phyloP scores from a whole-genome alignment of 345 rosid genomes.

The Heritiera fomes region DNA sequence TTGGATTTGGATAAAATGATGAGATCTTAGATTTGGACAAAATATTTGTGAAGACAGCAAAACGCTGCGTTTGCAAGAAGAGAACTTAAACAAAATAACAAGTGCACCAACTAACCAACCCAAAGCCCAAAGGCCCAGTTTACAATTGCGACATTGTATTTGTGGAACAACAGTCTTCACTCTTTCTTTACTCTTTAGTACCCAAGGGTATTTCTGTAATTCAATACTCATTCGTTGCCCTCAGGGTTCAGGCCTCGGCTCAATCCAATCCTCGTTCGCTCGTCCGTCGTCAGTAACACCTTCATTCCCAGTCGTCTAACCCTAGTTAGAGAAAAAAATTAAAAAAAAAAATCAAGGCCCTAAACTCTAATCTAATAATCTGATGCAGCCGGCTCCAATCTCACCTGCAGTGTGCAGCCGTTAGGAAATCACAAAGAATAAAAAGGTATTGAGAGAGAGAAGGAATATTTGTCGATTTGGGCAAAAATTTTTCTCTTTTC shows the following conservation, averaged over 20 bases:
- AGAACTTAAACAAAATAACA: background rate
- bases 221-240: background rate
- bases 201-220: conserved; percentile 21
- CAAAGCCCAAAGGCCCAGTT: background rate
- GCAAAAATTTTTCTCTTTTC: no score
- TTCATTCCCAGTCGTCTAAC: conserved; percentile 14
- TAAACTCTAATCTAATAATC: background rate
- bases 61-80: background rate
- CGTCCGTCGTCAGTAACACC: background rate
- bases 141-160: no score
- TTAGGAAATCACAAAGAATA: no score
- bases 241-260: no score
- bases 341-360: background rate
- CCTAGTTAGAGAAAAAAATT: conserved; percentile 9
- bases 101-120: background rate
- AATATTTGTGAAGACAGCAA: background rate
- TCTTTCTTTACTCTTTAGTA: no score
- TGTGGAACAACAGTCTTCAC: no score
- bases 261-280: background rate
- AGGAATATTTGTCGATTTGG: no score
- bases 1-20: no score
- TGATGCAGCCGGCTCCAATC: no score
- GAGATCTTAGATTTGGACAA: no score
- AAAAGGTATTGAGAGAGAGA: no score
- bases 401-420: no score